Evolutionary conservation across 495 filamentous ascomycete species (phyloP).

Genomic region (Penicillium bovifimosum): DNA sequence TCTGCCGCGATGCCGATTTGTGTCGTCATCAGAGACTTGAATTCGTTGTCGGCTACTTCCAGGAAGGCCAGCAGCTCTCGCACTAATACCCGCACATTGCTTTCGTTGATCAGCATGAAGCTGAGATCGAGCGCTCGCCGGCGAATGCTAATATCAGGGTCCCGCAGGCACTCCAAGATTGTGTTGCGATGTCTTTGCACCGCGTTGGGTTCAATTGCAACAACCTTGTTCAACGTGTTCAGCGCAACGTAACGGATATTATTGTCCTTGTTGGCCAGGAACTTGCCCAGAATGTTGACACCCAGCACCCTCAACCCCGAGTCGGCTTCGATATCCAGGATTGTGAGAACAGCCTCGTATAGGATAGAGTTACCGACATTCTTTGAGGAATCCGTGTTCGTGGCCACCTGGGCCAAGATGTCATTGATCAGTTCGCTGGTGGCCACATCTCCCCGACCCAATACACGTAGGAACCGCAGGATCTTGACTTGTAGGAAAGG

Average conservation of each 20-base stretch:
- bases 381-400: conserved; percentile 96
- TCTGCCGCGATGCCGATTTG: conserved; percentile 98
- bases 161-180: conserved; percentile 90
- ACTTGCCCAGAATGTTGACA: conserved; percentile 97
- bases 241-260: conserved; percentile 98
- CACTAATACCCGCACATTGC: conserved; percentile 88
- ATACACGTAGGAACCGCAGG: conserved; percentile 72
- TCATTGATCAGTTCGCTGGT: conserved; percentile 98
- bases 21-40: conserved; percentile 94
- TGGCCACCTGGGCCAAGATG: conserved; percentile 95
- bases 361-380: conserved; percentile 98
- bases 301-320: conserved; percentile 88
- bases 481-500: conserved; percentile 99
- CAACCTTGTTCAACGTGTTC: conserved; percentile 96
- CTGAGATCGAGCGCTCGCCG: conserved; percentile 91
- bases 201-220: conserved; percentile 95
- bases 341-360: conserved; percentile 95
- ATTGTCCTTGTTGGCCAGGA: conserved; percentile 95
- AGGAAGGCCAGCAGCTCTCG: conserved; percentile 89
- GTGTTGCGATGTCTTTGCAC: conserved; percentile 97
- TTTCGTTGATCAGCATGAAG: conserved; percentile 96
- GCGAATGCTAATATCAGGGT: conserved; percentile 98
- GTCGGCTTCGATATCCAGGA: conserved; percentile 96
- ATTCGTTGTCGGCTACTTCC: conserved; percentile 95
- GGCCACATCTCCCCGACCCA: conserved; percentile 79